These are phyloP conservation scores for Arthroderma sp. DNA, from an alignment of 2,329 filamentous ascomycete genomes.

Conservation along the genomic window DNA sequence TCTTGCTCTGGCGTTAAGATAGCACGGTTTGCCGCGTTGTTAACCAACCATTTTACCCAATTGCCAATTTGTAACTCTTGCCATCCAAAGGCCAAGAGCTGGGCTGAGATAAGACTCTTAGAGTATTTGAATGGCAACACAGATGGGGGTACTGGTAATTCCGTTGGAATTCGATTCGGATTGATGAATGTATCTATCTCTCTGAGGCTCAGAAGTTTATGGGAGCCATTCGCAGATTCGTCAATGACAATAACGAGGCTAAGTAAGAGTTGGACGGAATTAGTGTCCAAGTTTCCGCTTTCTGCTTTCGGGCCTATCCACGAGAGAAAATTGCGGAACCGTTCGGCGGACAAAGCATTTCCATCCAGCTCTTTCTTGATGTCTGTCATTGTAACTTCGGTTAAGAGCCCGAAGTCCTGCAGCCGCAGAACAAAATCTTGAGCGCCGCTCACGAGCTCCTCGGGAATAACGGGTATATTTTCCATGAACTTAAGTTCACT, in stretches of 20 bases:
- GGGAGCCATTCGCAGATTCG: conserved; percentile 42
- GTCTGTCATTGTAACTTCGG: conserved; percentile 73
- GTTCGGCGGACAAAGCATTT: conserved; percentile 64
- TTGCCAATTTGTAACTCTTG: conserved; percentile 67
- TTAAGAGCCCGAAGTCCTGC: conserved; percentile 73
- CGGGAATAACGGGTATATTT: conserved; percentile 73
- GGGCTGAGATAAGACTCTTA: conserved; percentile 48
- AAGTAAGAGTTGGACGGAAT: conserved; percentile 56
- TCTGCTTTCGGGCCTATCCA: conserved; percentile 67
- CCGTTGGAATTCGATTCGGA: conserved; percentile 65
- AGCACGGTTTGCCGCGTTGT: conserved; percentile 46
- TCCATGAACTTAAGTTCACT: conserved; percentile 68
- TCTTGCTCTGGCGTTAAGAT: conserved; percentile 49
- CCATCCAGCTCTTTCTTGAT: conserved; percentile 71
- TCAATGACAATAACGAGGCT: conserved; percentile 53
- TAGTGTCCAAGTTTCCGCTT: conserved; percentile 56
- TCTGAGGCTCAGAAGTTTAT: conserved; percentile 62
- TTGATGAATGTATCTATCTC: conserved; percentile 64
- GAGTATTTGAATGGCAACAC: conserved; percentile 82
- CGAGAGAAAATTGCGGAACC: conserved; percentile 68
- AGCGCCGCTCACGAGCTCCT: conserved; percentile 54
- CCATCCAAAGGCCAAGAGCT: conserved; percentile 77
- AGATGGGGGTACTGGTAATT: conserved; percentile 63
- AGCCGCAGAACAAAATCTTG: conserved; percentile 67
- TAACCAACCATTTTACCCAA: conserved; percentile 74